Evolutionary conservation across 805 yeast genomes (phyloP), one percentile per base, ranked within the genome.

Genomic region (Yamadazyma akitaensis): DNA sequence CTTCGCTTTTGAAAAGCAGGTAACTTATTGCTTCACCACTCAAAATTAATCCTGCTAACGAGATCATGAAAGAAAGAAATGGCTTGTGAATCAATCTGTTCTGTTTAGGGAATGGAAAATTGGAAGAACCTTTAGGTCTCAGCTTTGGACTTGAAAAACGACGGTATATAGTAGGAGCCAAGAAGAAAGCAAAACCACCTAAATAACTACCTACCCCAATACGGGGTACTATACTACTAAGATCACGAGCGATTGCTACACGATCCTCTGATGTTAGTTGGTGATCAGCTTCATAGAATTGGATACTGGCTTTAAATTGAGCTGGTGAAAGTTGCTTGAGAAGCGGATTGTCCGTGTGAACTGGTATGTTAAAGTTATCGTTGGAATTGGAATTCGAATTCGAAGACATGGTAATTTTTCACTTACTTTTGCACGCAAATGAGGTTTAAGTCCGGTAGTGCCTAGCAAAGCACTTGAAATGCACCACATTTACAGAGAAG

Each of bases 261-360:
- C 76, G 54, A 48, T 72, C 76, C 5, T 60, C 51, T 1, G 50
- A 44, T n/a, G 56, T 57, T 40, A 72, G 58, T 26, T 55, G 47
- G 30, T 61, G 66, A 53, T 72, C 76, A 3, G 74, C 75, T 49
- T 71, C 70, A 51, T 69, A 71, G 49, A 72, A 72, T 17, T 58
- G 48, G 34, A 70, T 64, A 45, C 65, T 59, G n/a, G 71, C 69
- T 26, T 68, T 54, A 53, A 70, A 63, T 49, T 69, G 70, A n/a
- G 57, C 52, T 2, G 68, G 67, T 8, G 63, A 55, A 26, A 70
- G 58, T 43, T 54, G 58, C 24, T 60, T 53, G 28, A 54, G 46
- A 31, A 65, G 51, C 3, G 72, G 72, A 39, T 65, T 65, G 30
- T 53, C 47, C 13, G 36, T 5, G 40, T 33, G 35, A 12, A 39